Percentiles rank a stretch among this genome's conserved stretches.
Evolutionary conservation across 208 protist species (phyloP).

Genomic region (Acanthamoeba lenticulata): DNA sequence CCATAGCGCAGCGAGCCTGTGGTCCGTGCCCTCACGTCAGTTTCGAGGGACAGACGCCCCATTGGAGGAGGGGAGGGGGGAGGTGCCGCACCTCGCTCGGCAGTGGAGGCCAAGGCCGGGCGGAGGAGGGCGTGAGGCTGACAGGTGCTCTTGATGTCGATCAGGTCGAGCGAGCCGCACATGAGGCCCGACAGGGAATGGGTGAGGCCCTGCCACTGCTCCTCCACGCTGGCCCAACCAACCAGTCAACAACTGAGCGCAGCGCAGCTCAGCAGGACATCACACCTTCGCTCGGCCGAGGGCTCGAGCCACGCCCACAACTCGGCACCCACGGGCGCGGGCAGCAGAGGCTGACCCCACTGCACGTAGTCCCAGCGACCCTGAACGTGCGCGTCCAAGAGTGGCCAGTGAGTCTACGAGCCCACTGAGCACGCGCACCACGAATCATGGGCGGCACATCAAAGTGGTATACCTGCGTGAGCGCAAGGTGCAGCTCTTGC

Average conservation of each 20-base stretch:
- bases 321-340: conserved; percentile 82
- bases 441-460: no score
- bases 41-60: conserved; percentile 9
- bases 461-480: conserved; percentile 23
- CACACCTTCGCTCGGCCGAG: background rate
- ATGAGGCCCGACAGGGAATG: conserved; percentile 78
- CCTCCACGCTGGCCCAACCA: conserved; percentile 73
- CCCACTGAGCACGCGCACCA: no score
- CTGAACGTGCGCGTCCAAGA: conserved; percentile 72
- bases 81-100: conserved; percentile 9
- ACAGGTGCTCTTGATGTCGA: conserved; percentile 73
- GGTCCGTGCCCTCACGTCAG: background rate
- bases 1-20: conserved; percentile 72
- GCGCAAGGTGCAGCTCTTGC: conserved; percentile 60
- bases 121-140: conserved; percentile 53
- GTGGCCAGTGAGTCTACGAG: background rate
- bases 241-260: no score
- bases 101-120: background rate
- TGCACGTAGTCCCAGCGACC: conserved; percentile 81
- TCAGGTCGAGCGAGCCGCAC: conserved; percentile 75
- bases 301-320: conserved; percentile 75
- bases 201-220: conserved; percentile 81
- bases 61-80: background rate
- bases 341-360: conserved; percentile 80
- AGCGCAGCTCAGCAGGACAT: background rate